These are phyloP conservation scores for Pseudocercospora vitis DNA, from an alignment of 2,329 filamentous ascomycete genomes.

Conservation along the genomic window DNA sequence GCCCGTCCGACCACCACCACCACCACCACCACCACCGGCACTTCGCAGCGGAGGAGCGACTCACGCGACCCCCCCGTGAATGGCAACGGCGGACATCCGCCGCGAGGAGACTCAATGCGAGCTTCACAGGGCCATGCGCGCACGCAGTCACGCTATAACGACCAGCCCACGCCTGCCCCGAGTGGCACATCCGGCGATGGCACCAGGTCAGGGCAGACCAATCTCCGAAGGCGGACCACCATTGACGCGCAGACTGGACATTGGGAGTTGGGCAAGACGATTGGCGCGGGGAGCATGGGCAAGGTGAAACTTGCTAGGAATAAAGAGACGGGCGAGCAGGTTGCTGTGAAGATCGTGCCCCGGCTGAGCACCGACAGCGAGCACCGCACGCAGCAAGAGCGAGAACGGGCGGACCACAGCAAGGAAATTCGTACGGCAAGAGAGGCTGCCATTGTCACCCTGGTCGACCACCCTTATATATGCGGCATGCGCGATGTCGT, in stretches of 20 bases:
- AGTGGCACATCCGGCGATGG: conserved; percentile 29
- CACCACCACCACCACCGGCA: conserved; percentile 20
- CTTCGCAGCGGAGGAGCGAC: conserved; percentile 60
- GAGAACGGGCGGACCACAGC: conserved; percentile 89
- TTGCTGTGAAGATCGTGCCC: conserved; percentile 96
- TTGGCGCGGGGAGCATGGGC: conserved; percentile 97
- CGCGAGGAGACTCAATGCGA: conserved; percentile 54
- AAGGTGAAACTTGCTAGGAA: conserved; percentile 96
- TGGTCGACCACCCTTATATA: conserved; percentile 92
- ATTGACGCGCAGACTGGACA: conserved; percentile 83
- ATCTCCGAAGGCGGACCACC: conserved; percentile 65
- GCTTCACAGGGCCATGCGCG: conserved; percentile 43
- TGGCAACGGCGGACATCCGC: conserved; percentile 41
- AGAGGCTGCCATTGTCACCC: conserved; percentile 92
- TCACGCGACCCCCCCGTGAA: conserved; percentile 46
- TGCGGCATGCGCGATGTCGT: conserved; percentile 95
- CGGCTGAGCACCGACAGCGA: conserved; percentile 80
- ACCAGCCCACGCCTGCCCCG: conserved; percentile 38
- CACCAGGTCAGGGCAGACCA: conserved; percentile 32
- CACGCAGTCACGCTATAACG: conserved; percentile 46
- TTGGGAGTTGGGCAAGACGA: conserved; percentile 94
- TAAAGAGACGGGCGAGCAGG: conserved; percentile 86
- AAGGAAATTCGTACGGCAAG: conserved; percentile 94
- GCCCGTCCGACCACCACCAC: conserved; percentile 48
- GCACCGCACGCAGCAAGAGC: conserved; percentile 67